Conservation (phyloP, 2,329 filamentous ascomycete genomes). For the Pezicula radicicola region DNA sequence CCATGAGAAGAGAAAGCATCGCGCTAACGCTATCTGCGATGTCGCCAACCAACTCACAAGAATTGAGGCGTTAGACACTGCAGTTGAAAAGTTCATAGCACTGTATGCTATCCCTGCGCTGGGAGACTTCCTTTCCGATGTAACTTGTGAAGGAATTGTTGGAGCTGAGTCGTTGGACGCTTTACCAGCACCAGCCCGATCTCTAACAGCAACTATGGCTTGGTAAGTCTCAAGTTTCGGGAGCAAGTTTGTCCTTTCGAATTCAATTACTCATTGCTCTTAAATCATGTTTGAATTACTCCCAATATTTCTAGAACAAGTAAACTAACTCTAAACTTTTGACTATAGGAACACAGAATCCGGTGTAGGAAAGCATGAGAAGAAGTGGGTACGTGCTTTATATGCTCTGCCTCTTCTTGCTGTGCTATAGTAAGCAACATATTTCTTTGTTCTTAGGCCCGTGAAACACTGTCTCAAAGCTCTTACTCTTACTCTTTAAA, state of each 20-base stretch:
- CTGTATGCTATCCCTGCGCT: conserved; percentile 13
- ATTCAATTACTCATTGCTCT: too few relatives aligned
- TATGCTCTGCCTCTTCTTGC: conserved; percentile 20
- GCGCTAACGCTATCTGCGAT: conserved; percentile 16
- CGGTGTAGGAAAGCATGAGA: conserved; percentile 25
- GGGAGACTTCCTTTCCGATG: conserved; percentile 17
- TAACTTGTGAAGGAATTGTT: conserved; percentile 14
- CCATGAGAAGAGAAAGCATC: conserved; percentile 14
- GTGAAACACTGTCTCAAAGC: too few relatives aligned
- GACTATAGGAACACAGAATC: conserved; percentile 18
- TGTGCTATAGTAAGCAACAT: conserved; percentile 1
- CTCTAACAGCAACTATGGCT: conserved; percentile 22
- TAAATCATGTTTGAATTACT: too few relatives aligned
- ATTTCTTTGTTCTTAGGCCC: too few relatives aligned
- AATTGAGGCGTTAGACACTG: conserved; percentile 15
- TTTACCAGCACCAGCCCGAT: conserved; percentile 23
- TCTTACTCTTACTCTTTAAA: too few relatives aligned
- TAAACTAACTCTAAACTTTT: too few relatives aligned
- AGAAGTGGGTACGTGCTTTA: conserved; percentile 14
- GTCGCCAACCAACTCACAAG: conserved; percentile 18
- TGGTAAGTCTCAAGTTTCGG: conserved; percentile 4
- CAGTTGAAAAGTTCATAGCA: conserved; percentile 13
- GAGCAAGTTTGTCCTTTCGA: too few relatives aligned
- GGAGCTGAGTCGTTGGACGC: conserved; percentile 25
- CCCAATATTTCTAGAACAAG: too few relatives aligned